A percentile compares a stretch with the other conserved stretches of the same genome.
These are phyloP conservation scores for Saccharomycopsis hybrid DNA, from an alignment of 1,139 yeast species.

Conservation along the genomic window DNA sequence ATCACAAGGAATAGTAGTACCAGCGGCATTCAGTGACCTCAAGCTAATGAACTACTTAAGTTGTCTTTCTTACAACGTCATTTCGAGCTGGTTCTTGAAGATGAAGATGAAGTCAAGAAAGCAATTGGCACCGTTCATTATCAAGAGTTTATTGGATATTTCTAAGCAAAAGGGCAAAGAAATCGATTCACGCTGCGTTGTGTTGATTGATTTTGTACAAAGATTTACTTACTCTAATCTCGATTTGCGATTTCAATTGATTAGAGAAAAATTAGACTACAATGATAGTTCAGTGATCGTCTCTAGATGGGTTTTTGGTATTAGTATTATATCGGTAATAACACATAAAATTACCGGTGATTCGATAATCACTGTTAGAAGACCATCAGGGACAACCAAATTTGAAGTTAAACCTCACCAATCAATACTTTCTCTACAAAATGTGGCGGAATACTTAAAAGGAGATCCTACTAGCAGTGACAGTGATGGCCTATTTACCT, in stretches of 20 bases:
- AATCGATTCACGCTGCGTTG: slow-evolving; percentile 39
- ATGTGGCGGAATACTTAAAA: slow-evolving; percentile 4
- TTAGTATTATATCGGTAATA: slow-evolving; percentile 49
- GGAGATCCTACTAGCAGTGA: slow-evolving; percentile 1
- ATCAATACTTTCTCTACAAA: slow-evolving; percentile 31
- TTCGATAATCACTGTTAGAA: slow-evolving; percentile 46
- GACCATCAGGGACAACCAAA: slow-evolving; percentile 61
- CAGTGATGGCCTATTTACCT: slow-evolving; percentile 30
- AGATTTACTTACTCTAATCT: slow-evolving; percentile 64
- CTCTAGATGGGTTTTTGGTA: slow-evolving; percentile 59
- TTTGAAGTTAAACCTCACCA: slow-evolving; percentile 42
- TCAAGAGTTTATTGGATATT: slow-evolving; percentile 40
- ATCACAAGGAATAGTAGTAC: no score
- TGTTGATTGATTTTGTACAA: slow-evolving; percentile 60
- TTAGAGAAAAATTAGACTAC: slow-evolving; percentile 27
- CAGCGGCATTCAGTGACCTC: not conserved
- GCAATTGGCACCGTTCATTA: slow-evolving; percentile 54
- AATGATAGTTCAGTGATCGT: slow-evolving; percentile 27
- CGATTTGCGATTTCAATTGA: slow-evolving; percentile 41
- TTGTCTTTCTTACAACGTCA: slow-evolving; percentile 60
- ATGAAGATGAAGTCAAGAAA: slow-evolving; percentile 54
- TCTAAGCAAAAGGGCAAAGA: slow-evolving; percentile 29
- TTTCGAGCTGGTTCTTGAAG: slow-evolving; percentile 69
- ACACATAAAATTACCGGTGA: slow-evolving; percentile 49
- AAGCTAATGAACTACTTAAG: slow-evolving; percentile 53